Evolutionary conservation across 306 rosid species (phyloP), one percentile per base, ranked within the genome.

Genomic region (Quercus agrifolia): DNA sequence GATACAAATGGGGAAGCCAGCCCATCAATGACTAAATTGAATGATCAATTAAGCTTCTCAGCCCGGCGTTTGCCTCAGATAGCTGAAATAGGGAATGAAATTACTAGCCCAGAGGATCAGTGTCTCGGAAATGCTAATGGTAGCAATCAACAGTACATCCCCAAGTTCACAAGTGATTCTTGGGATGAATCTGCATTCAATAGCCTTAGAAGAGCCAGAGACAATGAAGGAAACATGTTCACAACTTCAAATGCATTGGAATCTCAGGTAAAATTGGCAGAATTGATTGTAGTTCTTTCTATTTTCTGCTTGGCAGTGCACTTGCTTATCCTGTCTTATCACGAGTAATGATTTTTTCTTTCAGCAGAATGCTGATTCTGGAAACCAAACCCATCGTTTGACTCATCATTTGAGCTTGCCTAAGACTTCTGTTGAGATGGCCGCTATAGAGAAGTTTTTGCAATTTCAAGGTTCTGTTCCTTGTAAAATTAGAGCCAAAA

Each of bases 401-500:
- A 80, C 92, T 46, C 96, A 86, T 77, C 98, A 94, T 83, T 79
- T 87, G 82, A 92, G 98, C 74, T 85, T 90, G 69, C 94, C 94
- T 31, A 88, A 78, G 75, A 76, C 80, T 63, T 89, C 89, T 35
- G 23, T 78, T 52, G 91, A 88, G 73, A 79, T 83, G 81, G 76
- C 86, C 27, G 38, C 88, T 4, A 71, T 73, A 10, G 93, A 94
- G 70, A 94, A 85, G 83, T 75, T 80, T 41, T 84, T 90, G 63
- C 90, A 87, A 35, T 70, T 86, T 79, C 91, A 91, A 85, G 93
- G 83, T 49, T 81, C 93, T 3, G 89, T 87, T 72, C 97, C 92
- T 73, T 90, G 93, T 78, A 91, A 92, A 87, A 83, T 81, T 79
- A 86, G 98, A 62, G 98, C 98, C 33, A 94, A 94, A 86, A 77